These are phyloP conservation scores for Eutrema japonicum DNA, from an alignment of 345 rosid genomes.

Conservation along the genomic window DNA sequence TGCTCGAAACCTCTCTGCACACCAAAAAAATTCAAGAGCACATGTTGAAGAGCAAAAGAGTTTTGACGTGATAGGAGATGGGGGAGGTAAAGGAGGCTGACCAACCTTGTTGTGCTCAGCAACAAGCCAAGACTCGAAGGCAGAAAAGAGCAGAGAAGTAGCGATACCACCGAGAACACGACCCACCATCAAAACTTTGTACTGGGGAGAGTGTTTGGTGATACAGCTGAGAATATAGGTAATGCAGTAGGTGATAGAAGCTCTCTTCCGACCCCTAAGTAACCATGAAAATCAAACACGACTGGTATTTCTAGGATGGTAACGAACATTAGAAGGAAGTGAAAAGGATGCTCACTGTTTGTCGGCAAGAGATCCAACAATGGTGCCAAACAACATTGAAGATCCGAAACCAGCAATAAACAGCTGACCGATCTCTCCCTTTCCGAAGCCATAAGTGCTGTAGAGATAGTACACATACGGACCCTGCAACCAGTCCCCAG, in stretches of 20 bases:
- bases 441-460: constrained; percentile 67
- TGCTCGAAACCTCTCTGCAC: constrained; percentile 69
- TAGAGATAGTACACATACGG: constrained; percentile 77
- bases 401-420: constrained; percentile 84
- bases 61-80: background rate
- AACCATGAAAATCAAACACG: background rate
- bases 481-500: constrained; percentile 80
- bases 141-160: constrained; percentile 74
- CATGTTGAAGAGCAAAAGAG: background rate
- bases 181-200: constrained; percentile 70
- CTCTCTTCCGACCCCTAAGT: constrained; percentile 73
- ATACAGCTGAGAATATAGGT: constrained; percentile 72
- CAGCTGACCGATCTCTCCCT: constrained; percentile 74
- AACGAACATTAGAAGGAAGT: background rate
- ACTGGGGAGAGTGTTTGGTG: constrained; percentile 79
- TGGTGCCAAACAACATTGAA: constrained; percentile 79
- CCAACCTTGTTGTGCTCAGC: constrained; percentile 76
- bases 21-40: background rate
- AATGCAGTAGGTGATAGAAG: constrained; percentile 69
- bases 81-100: constrained; percentile 8
- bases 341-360: constrained; percentile 53
- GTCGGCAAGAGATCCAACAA: constrained; percentile 81
- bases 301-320: too few species aligned
- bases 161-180: constrained; percentile 79
- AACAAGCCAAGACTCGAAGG: constrained; percentile 87